A percentile compares a stretch with the other conserved stretches of the same genome.
Conservation (phyloP, 176 grass and related monocot genomes). For the Oryza rufipogon region DNA sequence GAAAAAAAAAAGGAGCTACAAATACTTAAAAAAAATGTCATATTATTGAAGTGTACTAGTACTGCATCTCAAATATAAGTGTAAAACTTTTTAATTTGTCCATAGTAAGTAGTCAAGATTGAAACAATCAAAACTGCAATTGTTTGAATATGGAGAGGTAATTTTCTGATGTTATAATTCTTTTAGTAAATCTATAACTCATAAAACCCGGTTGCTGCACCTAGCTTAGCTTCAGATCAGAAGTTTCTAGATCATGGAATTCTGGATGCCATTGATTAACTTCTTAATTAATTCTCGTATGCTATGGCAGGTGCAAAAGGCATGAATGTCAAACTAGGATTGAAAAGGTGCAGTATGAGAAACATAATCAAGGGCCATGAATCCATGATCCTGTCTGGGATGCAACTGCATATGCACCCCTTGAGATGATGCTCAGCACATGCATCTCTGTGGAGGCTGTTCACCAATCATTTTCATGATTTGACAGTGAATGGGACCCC, state of each 20-base stretch:
- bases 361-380: background rate
- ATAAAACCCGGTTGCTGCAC: background rate
- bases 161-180: background rate
- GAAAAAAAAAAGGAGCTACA: too few species aligned
- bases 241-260: background rate
- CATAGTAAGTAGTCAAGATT: too few species aligned
- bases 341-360: background rate
- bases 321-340: conserved; percentile 27
- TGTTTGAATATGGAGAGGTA: too few species aligned
- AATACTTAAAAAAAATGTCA: background rate
- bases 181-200: background rate
- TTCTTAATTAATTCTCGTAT: background rate
- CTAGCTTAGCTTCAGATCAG: background rate
- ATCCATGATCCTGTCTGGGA: conserved; percentile 33
- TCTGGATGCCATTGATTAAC: background rate
- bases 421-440: conserved; percentile 19
- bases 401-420: conserved; percentile 8
- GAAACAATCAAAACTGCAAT: too few species aligned
- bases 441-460: conserved; percentile 22
- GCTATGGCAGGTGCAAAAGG: background rate
- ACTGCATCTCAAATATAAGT: too few species aligned
- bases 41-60: too few species aligned
- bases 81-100: too few species aligned
- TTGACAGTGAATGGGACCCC: conserved; percentile 25
- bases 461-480: conserved; percentile 27